Base-by-base conservation (phyloP, 202 grass and related monocot genomes). In the Panicum virgatum region DNA sequence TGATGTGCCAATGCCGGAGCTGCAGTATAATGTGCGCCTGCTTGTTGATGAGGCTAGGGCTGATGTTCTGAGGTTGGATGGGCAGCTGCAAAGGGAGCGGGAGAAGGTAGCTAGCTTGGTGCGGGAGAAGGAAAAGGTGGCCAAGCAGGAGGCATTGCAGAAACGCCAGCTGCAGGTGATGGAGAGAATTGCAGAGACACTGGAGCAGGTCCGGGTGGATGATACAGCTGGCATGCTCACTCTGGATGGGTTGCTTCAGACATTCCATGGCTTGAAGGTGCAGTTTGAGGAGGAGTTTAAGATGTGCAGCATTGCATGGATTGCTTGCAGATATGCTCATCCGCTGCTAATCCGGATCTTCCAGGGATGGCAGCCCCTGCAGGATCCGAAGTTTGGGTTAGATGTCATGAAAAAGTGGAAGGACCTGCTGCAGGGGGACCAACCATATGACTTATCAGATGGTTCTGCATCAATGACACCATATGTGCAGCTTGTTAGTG, bases 21-120 rank as follows among this genome's bases (percentile, higher is more conserved):
- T 98, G 62, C 92, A 93, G 77, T 95, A 93, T 82, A 98, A 95
- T 76, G 91, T 98, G 52, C 77, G 92, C 32, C 66, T 98, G 47
- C 90, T 94, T 83, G 84, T 98, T 19, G 88, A 98, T 10, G 87
- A 90, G 63, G 81, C 90, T 12, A 91, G 86, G 77, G 86, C 92
- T 27, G 95, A 95, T 79, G 89, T 98, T 89, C 88, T 95, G 72
- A 98, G 87, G 80, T 70, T 94, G 66, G 86, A 95, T 53, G 69
- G 84, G n/a, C 86, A 88, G 50, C 86, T 94, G 82, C 86, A 73
- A 44, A 84, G 86, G 78, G 92, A 94, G 76, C 86, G 86, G 42
- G 92, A 98, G 76, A 95, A 93, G 83, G 86, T 91, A 34, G 90
- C 82, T 59, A 93, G 88, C 70, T 83, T 98, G 56, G 81, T 88